Percentiles rank a stretch among this genome's conserved stretches.
Evolutionary conservation across 2,329 filamentous ascomycete species (phyloP).

Genomic region (Fonsecaea nubica): DNA sequence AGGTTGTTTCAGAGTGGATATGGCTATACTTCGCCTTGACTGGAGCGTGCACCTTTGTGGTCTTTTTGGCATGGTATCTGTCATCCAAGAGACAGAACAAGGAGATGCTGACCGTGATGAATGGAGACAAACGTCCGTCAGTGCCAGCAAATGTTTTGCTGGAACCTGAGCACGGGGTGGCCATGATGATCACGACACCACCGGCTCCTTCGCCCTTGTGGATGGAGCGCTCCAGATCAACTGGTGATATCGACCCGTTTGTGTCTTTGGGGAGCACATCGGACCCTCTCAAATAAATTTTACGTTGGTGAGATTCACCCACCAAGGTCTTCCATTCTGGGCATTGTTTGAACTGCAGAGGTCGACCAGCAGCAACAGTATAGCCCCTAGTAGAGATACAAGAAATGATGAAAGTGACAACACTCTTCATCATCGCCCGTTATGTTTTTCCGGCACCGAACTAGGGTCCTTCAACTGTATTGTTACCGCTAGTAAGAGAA

Average conservation of each 20-base stretch:
- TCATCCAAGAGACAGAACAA: constrained; percentile 18
- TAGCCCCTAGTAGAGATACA: too few species aligned
- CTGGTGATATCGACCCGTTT: constrained; percentile 10
- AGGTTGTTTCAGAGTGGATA: constrained; percentile 32
- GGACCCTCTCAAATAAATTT: background rate
- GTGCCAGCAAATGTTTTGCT: background rate
- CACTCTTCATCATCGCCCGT: too few species aligned
- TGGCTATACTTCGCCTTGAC: constrained; percentile 31
- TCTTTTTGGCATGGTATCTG: constrained; percentile 18
- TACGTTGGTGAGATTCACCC: too few species aligned
- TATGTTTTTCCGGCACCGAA: too few species aligned
- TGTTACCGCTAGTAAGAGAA: too few species aligned
- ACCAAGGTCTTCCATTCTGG: too few species aligned
- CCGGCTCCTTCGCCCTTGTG: background rate
- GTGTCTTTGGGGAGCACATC: constrained; percentile 7
- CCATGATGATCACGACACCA: background rate
- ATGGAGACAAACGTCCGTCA: background rate
- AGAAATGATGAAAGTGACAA: too few species aligned
- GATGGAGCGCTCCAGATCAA: constrained; percentile 11
- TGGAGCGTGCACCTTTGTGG: constrained; percentile 16
- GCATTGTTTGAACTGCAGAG: too few species aligned
- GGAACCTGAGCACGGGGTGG: constrained; percentile 1
- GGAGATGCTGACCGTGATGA: constrained; percentile 13
- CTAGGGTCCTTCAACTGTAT: too few species aligned
- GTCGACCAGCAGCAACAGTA: too few species aligned